Conservation (phyloP, 2,329 filamentous ascomycete genomes). For the Aspergillus calidoustus region DNA sequence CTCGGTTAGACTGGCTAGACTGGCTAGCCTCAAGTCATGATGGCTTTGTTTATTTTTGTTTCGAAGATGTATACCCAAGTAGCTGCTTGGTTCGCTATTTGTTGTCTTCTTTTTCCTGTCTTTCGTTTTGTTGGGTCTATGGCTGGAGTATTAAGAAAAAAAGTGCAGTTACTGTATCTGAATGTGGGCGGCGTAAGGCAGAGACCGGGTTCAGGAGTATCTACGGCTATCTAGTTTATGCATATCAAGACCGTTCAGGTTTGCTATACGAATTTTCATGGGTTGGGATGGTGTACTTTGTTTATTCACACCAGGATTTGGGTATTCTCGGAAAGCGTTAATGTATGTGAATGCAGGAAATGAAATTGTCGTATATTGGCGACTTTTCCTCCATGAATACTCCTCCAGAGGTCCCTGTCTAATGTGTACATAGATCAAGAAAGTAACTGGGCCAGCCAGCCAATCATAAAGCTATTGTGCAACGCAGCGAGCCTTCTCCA, state of each 20-base stretch:
- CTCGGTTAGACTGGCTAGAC: not conserved
- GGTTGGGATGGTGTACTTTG: not conserved
- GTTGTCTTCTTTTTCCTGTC: not conserved
- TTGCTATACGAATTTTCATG: not conserved
- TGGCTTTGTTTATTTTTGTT: not conserved
- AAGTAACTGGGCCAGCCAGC: not conserved
- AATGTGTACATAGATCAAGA: not conserved
- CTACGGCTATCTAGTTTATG: not conserved
- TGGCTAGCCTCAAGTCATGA: not conserved
- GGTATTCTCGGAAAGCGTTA: not conserved
- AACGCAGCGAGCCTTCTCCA: not conserved
- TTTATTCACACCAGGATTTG: not conserved
- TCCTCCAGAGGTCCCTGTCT: not conserved
- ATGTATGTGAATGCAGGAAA: not conserved
- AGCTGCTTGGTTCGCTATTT: conserved; percentile 8
- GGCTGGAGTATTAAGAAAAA: conserved; percentile 7
- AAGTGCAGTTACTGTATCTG: not conserved
- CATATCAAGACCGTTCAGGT: not conserved
- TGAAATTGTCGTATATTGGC: not conserved
- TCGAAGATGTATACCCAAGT: conserved; percentile 8
- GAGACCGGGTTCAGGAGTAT: not conserved
- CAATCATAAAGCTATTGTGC: not conserved
- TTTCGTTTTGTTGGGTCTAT: not conserved
- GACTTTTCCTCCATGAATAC: not conserved
- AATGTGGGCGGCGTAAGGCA: conserved; percentile 16